Base-by-base conservation (phyloP, 495 filamentous ascomycete genomes). In the Aspergillus ellipticus region DNA sequence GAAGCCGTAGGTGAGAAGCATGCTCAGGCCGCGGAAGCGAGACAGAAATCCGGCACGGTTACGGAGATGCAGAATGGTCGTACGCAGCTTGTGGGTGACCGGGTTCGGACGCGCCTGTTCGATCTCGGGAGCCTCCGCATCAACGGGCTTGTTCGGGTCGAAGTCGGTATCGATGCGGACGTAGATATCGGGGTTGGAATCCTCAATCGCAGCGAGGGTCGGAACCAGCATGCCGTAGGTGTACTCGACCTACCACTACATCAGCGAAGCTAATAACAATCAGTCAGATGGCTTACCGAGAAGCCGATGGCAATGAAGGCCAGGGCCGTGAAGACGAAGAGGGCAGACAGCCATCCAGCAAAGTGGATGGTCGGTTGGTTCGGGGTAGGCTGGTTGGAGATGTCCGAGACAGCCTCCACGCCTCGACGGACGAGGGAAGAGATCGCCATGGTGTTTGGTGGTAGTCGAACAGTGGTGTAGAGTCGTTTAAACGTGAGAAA, bases 151-250 rank as follows among this genome's bases (percentile, higher is more conserved):
- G 42, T 66, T 74, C 13, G 63, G 65, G 50, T 69, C 59, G 37
- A 63, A 67, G 17, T 75, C 68, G 52, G 63, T 55, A 19, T 76
- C 68, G 59, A 78, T 73, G 21, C 72, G 66, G 49, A 82, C 71
- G 56, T 81, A 82, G 58, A 83, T 75, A 49, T 82, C 75, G 10
- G 83, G 78, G 56, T 82, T 80, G 29, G 85, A 74, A 49, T 78
- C 78, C 67, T 89, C 86, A 55, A 89, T 69, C 54, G 80, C 79
- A 46, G 84, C 78, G 16, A 89, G 73, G 9, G 82, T 83, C 5
- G 79, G 71, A 16, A 88, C 72, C 20, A 89, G 76, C 33, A 75
- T 57, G 33, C 77, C 78, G 56, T 86, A 79, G 22, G 82, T 82
- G 68, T 89, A 88, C 48, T 76, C 68, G 17, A 79, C 51, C 73